Percentiles rank a stretch among this genome's conserved stretches.
phyloP scores from a whole-genome alignment of 805 yeast genomes.

The Priceomyces melissophilus region DNA sequence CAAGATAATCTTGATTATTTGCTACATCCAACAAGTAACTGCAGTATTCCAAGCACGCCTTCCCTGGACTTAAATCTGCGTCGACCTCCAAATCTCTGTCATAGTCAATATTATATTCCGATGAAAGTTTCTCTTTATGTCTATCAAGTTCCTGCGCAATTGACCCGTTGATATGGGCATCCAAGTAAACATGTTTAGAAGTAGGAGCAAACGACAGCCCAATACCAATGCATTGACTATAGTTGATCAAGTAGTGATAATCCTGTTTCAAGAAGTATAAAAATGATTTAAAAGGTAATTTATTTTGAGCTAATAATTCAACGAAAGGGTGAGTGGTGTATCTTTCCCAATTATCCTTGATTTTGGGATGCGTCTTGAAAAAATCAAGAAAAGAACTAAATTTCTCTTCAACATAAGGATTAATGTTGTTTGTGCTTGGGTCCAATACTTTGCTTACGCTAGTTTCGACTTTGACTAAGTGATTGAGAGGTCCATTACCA shows the following conservation, averaged over 20 bases:
- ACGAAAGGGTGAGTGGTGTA: slow-evolving; percentile 66
- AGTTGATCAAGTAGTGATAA: slow-evolving; percentile 64
- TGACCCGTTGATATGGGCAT: slow-evolving; percentile 47
- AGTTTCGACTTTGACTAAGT: slow-evolving; percentile 38
- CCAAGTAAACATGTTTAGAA: slow-evolving; percentile 47
- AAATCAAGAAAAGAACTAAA: slow-evolving; percentile 37
- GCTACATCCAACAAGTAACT: slow-evolving; percentile 57
- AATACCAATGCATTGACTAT: slow-evolving; percentile 61
- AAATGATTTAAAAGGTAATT: slow-evolving; percentile 49
- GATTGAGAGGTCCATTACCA: slow-evolving; percentile 78
- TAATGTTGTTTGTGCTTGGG: slow-evolving; percentile 1
- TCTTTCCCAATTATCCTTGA: slow-evolving; percentile 52
- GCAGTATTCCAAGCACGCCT: slow-evolving; percentile 59
- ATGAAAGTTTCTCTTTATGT: slow-evolving; percentile 50
- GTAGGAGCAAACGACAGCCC: slow-evolving; percentile 63
- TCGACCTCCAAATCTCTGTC: slow-evolving; percentile 37
- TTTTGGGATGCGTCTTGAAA: slow-evolving; percentile 53
- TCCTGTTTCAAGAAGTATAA: slow-evolving; percentile 60
- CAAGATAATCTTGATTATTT: slow-evolving; percentile 54
- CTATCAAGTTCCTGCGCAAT: slow-evolving; percentile 53
- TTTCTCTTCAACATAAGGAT: slow-evolving; percentile 2
- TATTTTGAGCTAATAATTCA: slow-evolving; percentile 46
- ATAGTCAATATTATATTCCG: slow-evolving; percentile 38
- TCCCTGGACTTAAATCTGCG: slow-evolving; percentile 44
- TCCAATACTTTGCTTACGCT: slow-evolving; percentile 8